Evolutionary conservation across 1,284 basidiomycete species (phyloP).

Genomic region (Marasmius tenuissimus): DNA sequence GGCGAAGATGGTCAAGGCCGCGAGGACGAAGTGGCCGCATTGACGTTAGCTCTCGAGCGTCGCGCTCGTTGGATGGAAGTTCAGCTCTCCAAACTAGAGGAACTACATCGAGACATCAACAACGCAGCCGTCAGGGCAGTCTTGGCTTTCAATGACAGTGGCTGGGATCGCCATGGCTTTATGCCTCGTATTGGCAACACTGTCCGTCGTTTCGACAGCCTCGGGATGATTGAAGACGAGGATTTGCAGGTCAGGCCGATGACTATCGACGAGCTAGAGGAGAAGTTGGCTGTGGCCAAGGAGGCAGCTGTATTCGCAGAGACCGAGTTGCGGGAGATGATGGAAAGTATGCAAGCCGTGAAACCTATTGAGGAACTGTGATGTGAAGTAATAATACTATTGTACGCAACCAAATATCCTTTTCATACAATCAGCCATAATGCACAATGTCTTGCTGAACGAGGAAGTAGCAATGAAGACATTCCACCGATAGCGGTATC

Average conservation of each 20-base stretch:
- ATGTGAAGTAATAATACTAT: not conserved
- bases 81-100: conserved; percentile 80
- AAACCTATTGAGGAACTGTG: conserved; percentile 37
- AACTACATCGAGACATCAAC: conserved; percentile 83
- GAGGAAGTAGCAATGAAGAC: too few relatives aligned
- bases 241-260: conserved; percentile 46
- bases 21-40: conserved; percentile 78
- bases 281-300: conserved; percentile 66
- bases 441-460: too few relatives aligned
- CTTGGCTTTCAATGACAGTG: conserved; percentile 77
- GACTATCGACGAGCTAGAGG: conserved; percentile 70
- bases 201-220: conserved; percentile 63
- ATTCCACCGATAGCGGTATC: too few relatives aligned
- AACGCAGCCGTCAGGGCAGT: conserved; percentile 80
- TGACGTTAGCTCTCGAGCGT: conserved; percentile 78
- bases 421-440: not conserved
- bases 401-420: not conserved
- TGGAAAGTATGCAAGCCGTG: conserved; percentile 62
- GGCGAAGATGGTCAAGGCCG: conserved; percentile 64
- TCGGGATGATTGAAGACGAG: conserved; percentile 54
- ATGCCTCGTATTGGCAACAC: conserved; percentile 67
- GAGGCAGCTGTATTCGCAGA: conserved; percentile 71
- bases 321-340: conserved; percentile 67
- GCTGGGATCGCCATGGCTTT: conserved; percentile 73
- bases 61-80: conserved; percentile 89